Evolutionary conservation across 306 rosid genomes (phyloP), one percentile per base, ranked within the genome.

Genomic region (Vigna angularis): DNA sequence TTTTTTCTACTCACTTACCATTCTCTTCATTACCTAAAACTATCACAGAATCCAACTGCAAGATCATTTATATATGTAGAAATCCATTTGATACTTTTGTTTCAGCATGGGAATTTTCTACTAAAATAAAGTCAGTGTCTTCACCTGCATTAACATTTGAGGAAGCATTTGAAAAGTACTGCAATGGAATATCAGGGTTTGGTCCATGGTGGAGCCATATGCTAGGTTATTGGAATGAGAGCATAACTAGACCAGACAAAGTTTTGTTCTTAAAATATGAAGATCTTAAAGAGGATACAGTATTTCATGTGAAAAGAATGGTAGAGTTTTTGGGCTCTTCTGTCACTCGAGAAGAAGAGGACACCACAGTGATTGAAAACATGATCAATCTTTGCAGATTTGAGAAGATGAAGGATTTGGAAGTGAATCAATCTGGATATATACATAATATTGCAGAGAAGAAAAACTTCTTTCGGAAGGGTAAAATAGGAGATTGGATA

Each of bases 151-250:
- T 47, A 12, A 47, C 50, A 3, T 47, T 47, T 15, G n/a, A 47
- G 50, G 50, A 47, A 47, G 50, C 50, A 3, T 47, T 47, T 47
- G 50, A 47, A 13, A 47, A 47, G 16, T 47, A 12, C 1, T 47
- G 50, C 50, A 47, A 47, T 47, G 50, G 50, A 0, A 47, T 47
- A 47, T 12, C 13, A 5, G 50, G 50, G 50, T 47, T 47, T 47
- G 50, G 50, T 47, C 50, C 47, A 42, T 42, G 47, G 47, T 42
- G 47, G 47, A 42, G 13, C 2, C 12, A 42, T 42, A 42, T 42
- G 47, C 9, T 63, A 13, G 48, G 48, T 63, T 63, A 63, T 1
- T 63, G 69, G 69, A 63, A 63, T 7, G 69, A 63, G 69, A 63
- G 48, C 0, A 34, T n/a, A 63, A 22, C 24, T 9, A 34, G 8